Evolutionary conservation across 148 eudicot genomes (phyloP).

Genomic region (Spergularia marina): DNA sequence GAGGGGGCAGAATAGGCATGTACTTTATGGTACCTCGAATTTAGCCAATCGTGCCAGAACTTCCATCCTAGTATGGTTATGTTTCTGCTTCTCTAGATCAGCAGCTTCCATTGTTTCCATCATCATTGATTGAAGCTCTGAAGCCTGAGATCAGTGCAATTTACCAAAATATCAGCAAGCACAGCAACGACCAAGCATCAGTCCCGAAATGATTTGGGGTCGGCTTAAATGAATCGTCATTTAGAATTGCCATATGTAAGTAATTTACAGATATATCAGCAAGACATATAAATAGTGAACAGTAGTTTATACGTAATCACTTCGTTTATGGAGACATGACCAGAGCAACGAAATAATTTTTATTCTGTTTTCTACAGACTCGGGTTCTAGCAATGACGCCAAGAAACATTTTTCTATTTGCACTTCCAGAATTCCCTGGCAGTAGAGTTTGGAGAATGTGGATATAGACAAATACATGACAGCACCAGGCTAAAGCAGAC

Average conservation of each 20-base stretch:
- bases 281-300: neutral
- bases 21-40: slow-evolving; percentile 62
- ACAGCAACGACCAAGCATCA: no score
- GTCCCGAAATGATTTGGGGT: no score
- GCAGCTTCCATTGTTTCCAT: slow-evolving; percentile 96
- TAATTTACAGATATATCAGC: neutral
- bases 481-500: no score
- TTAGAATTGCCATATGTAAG: no score
- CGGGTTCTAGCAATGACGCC: no score
- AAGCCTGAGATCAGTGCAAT: slow-evolving; percentile 50
- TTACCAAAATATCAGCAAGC: slow-evolving; percentile 1
- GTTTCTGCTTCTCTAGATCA: slow-evolving; percentile 92
- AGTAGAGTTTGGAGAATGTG: no score
- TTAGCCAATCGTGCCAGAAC: slow-evolving; percentile 68
- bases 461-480: no score
- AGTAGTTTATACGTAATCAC: neutral
- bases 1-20: neutral
- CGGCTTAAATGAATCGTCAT: no score
- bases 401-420: no score
- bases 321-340: neutral
- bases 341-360: neutral
- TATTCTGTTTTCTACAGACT: no score
- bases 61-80: slow-evolving; percentile 95
- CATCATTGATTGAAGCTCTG: slow-evolving; percentile 76
- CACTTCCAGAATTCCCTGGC: no score